Base-by-base conservation (phyloP, 2,329 filamentous ascomycete species). In the Lecanosticta acicola region DNA sequence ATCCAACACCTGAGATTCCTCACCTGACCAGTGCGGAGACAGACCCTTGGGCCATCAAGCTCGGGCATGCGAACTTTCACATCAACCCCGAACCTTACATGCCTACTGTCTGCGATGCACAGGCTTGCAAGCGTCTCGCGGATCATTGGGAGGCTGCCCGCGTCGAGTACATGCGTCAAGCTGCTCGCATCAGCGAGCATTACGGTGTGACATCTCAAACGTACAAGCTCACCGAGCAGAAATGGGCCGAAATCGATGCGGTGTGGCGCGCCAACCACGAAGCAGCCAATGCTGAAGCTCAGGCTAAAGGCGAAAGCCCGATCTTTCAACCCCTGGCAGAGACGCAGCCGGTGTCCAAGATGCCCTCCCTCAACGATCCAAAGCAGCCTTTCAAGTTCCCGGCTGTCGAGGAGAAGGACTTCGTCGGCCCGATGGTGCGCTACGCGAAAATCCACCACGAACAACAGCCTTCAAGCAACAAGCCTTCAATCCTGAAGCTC, bases 61-160 rank as follows among this genome's bases (percentile, higher is more conserved):
- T 97, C 11, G 91, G 91, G 20, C 90, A 97, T 64, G 90, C 90
- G 54, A 95, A 97, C 70, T 96, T 94, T 65, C 90, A 80, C 58
- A 94, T 97, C 57, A 71, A 79, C 17, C 90, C 90, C 0, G 79
- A 83, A 63, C 91, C 90, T 0, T 95, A 95, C 61, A 67, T 79
- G 7, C 84, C 87, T 0, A 76, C 81, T 13, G 62, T 63, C 2
- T 79, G 79, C 51, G 80, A 84, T 54, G 44, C 54, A 18, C 61
- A 82, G 8, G 74, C 78, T 3, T 80, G 81, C 60, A 77, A 77
- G 26, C 77, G 81, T 60, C 74, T 95, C 41, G 81, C 85, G 41
- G 74, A 79, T 4, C 85, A 94, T 60, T 95, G 90, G 89, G 84
- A 91, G 58, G 70, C 79, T 26, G 91, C 91, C 20, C 80, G 88